phyloP scores from a whole-genome alignment of 106 monocot genomes.

The Platanthera zijinensis region DNA sequence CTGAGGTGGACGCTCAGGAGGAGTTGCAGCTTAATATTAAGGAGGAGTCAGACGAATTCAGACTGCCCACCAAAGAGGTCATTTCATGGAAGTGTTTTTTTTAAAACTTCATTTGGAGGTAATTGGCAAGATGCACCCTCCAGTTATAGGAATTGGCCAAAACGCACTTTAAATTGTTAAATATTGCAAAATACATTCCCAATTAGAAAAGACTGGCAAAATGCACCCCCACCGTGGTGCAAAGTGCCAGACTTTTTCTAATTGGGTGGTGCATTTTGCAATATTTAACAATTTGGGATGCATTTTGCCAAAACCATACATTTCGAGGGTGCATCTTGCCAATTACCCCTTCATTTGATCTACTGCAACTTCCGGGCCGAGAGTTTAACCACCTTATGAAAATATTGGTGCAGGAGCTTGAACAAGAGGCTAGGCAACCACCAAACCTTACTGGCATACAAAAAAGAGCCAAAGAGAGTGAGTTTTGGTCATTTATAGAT shows the following conservation, averaged over 20 bases:
- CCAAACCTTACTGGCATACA: slow-evolving; percentile 58
- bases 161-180: no score
- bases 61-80: slow-evolving; percentile 85
- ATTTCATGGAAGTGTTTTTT: background rate
- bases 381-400: background rate
- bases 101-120: no score
- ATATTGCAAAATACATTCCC: no score
- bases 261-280: no score
- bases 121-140: no score
- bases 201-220: no score
- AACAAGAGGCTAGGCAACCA: slow-evolving; percentile 60
- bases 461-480: slow-evolving; percentile 85
- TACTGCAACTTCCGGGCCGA: background rate
- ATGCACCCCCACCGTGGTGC: no score
- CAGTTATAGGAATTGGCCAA: no score
- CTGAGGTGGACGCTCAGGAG: slow-evolving; percentile 50
- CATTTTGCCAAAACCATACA: no score
- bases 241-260: no score
- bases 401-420: slow-evolving; percentile 52
- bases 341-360: background rate
- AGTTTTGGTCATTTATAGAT: background rate
- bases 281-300: no score
- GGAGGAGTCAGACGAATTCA: slow-evolving; percentile 81
- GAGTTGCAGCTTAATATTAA: slow-evolving; percentile 75
- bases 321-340: no score